Evolutionary conservation across 2,329 filamentous ascomycete genomes (phyloP).

Genomic region (Colletotrichum chlorophyti): DNA sequence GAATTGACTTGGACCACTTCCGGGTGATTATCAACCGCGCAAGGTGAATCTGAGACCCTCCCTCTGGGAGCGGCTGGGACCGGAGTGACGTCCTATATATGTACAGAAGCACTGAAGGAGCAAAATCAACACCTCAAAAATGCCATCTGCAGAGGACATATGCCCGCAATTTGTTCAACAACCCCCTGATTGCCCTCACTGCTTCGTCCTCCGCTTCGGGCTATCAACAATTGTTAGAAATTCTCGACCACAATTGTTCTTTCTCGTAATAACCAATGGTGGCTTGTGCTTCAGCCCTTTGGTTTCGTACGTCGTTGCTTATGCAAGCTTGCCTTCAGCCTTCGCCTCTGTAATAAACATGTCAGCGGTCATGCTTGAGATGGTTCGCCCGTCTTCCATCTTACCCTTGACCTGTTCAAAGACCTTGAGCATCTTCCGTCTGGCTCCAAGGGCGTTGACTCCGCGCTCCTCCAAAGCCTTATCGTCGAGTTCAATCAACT

Average conservation of each 20-base stretch:
- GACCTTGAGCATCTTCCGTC: slow-evolving; percentile 98
- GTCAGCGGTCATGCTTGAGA: not conserved
- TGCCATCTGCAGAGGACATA: not conserved
- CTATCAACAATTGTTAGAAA: too few species aligned
- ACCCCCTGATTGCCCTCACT: too few species aligned
- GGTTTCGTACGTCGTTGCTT: too few species aligned
- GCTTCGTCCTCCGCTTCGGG: too few species aligned
- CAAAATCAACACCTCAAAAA: not conserved
- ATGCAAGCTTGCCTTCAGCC: slow-evolving; percentile 72
- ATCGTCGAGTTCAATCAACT: slow-evolving; percentile 90
- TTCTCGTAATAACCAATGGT: too few species aligned
- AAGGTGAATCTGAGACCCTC: not conserved
- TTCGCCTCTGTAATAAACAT: slow-evolving; percentile 36
- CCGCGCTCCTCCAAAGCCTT: slow-evolving; percentile 91
- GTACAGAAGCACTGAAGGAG: slow-evolving; percentile 19
- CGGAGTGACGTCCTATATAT: slow-evolving; percentile 9
- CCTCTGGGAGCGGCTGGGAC: not conserved
- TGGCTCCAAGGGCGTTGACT: slow-evolving; percentile 91
- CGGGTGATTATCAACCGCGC: slow-evolving; percentile 1
- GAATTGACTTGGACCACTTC: not conserved
- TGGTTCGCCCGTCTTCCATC: slow-evolving; percentile 26
- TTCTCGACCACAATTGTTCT: too few species aligned
- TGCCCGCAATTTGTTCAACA: not conserved
- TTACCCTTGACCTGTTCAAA: slow-evolving; percentile 92
- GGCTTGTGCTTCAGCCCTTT: too few species aligned